These are phyloP conservation scores for Brasenia schreberi DNA, from an alignment of 164 flowering plant species.

Conservation along the genomic window DNA sequence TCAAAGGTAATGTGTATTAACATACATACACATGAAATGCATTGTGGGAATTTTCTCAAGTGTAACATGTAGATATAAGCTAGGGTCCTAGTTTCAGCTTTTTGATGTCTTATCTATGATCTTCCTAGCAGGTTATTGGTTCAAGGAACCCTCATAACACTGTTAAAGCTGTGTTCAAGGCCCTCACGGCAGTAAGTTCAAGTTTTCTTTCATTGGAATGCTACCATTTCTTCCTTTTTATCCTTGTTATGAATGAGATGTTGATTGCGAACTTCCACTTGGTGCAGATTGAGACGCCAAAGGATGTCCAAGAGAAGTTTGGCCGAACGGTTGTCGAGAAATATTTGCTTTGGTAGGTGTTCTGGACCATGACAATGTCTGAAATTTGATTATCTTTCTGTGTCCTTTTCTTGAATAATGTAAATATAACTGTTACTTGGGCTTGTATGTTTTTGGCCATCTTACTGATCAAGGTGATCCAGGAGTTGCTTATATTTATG, in stretches of 20 bases:
- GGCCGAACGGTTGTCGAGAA: constrained; percentile 89
- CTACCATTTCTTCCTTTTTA: neutral
- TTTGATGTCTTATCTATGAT: neutral
- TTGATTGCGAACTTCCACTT: neutral
- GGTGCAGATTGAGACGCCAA: constrained; percentile 77
- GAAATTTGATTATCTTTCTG: too few relatives aligned
- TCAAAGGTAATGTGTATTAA: constrained; percentile 51
- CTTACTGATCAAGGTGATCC: too few relatives aligned
- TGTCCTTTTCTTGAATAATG: too few relatives aligned
- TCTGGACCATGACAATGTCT: neutral
- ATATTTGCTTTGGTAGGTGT: constrained; percentile 41
- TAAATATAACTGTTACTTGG: too few relatives aligned
- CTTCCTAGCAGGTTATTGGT: constrained; percentile 58
- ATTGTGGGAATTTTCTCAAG: neutral
- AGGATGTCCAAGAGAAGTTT: constrained; percentile 87
- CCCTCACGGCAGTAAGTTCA: constrained; percentile 38
- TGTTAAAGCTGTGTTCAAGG: constrained; percentile 76
- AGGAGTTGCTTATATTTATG: too few relatives aligned
- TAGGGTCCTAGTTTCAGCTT: too few relatives aligned
- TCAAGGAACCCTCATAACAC: constrained; percentile 88
- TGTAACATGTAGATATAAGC: too few relatives aligned
- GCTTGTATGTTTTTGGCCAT: too few relatives aligned
- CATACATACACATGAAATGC: neutral
- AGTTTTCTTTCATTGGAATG: neutral
- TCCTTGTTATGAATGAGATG: neutral